Percentiles rank a stretch among this genome's conserved stretches.
Evolutionary conservation across 2,329 filamentous ascomycete genomes (phyloP).

Genomic region (Pseudogymnoascus sp.): DNA sequence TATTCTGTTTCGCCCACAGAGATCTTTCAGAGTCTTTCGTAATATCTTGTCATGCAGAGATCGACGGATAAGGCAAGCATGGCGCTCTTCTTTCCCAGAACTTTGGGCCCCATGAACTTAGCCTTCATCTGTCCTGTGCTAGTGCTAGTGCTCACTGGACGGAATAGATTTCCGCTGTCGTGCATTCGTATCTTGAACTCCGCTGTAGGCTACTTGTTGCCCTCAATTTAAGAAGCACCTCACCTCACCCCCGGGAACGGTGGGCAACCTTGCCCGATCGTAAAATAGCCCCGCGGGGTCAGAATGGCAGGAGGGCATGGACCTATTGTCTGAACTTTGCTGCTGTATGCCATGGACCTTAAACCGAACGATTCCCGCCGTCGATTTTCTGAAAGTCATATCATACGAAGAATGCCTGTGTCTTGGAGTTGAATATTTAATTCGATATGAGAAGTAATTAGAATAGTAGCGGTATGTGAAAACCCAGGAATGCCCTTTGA

Average conservation of each 20-base stretch:
- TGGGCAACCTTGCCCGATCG: neutral
- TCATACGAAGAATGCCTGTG: neutral
- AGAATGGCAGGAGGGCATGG: neutral
- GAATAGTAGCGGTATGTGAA: neutral
- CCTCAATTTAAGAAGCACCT: neutral
- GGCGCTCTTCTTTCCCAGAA: neutral
- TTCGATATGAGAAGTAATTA: neutral
- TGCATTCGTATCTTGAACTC: neutral
- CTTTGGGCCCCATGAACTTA: neutral
- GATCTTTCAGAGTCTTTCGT: neutral
- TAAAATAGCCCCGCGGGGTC: neutral
- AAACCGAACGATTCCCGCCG: neutral
- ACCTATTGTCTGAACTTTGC: neutral
- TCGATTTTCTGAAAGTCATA: neutral
- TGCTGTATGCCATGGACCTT: neutral
- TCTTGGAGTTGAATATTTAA: neutral
- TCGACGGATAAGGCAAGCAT: neutral
- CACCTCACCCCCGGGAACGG: neutral
- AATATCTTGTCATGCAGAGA: neutral
- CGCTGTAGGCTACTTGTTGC: neutral
- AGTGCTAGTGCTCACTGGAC: slow-evolving; percentile 1
- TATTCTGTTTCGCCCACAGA: neutral
- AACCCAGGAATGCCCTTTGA: neutral
- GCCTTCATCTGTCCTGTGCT: neutral
- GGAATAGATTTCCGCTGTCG: neutral